A percentile compares a stretch with the other conserved stretches of the same genome.
Evolutionary conservation across 2,329 filamentous ascomycete species (phyloP).

Genomic region (Pseudogymnoascus sp.): DNA sequence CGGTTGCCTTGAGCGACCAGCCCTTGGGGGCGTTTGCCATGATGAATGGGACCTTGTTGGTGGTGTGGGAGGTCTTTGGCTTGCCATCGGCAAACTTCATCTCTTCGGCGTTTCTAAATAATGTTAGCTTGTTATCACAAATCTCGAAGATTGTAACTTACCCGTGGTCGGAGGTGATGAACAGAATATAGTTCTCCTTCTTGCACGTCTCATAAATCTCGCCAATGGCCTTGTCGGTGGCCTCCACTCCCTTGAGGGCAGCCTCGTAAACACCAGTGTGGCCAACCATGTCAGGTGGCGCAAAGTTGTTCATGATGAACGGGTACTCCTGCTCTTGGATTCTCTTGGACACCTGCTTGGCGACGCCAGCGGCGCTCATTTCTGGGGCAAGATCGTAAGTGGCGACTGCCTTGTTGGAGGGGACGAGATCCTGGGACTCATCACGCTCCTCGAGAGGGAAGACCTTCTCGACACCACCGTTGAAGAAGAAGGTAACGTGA

Average conservation of each 20-base stretch:
- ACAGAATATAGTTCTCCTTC: conserved; percentile 84
- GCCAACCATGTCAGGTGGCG: conserved; percentile 97
- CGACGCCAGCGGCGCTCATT: conserved; percentile 90
- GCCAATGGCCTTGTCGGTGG: conserved; percentile 91
- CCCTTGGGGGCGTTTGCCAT: conserved; percentile 94
- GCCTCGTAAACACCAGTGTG: conserved; percentile 97
- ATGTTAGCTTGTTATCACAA: conserved; percentile 18
- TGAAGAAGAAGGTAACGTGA: conserved; percentile 99
- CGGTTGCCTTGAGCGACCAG: conserved; percentile 73
- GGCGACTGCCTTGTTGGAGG: conserved; percentile 79
- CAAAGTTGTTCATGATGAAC: conserved; percentile 99
- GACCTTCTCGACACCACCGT: conserved; percentile 94
- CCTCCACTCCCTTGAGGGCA: conserved; percentile 71
- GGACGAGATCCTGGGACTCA: conserved; percentile 67
- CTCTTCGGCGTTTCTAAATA: conserved; percentile 76
- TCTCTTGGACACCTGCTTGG: conserved; percentile 80
- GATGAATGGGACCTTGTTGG: conserved; percentile 94
- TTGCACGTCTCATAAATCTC: conserved; percentile 90
- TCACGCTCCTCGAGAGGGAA: conserved; percentile 89
- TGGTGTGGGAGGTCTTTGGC: conserved; percentile 96
- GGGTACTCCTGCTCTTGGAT: conserved; percentile 80
- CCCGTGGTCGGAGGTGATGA: conserved; percentile 94
- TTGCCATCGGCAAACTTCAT: conserved; percentile 96
- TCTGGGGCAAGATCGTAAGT: conserved; percentile 93
- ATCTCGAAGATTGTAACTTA: conserved; percentile 30